Conservation (phyloP, 495 filamentous ascomycete species). For the Venustampulla echinocandica region DNA sequence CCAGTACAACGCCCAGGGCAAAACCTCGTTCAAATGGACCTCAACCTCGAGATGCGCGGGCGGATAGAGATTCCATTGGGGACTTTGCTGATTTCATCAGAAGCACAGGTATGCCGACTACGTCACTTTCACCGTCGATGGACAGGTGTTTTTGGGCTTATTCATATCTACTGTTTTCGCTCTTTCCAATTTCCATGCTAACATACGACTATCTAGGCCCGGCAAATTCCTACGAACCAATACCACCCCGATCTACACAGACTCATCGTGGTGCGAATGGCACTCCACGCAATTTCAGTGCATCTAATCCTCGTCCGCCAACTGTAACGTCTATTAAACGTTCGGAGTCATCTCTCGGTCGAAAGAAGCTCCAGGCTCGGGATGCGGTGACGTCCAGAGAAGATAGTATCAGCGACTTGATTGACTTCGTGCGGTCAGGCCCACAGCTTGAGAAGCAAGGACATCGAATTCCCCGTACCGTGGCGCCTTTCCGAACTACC, state of each 20-base stretch:
- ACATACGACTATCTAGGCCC: conserved; percentile 40
- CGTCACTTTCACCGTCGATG: background rate
- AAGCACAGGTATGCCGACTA: conserved; percentile 39
- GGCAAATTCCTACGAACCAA: conserved; percentile 20
- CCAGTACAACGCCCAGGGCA: conserved; percentile 17
- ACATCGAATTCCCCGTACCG: conserved; percentile 69
- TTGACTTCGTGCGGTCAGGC: conserved; percentile 88
- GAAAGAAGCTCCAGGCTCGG: conserved; percentile 58
- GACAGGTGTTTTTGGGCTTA: too few species aligned
- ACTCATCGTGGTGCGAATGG: conserved; percentile 15
- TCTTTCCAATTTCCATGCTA: background rate
- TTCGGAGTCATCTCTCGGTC: conserved; percentile 20
- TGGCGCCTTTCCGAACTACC: conserved; percentile 77
- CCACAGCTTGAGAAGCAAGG: conserved; percentile 45
- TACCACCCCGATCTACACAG: conserved; percentile 5
- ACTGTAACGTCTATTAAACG: conserved; percentile 6
- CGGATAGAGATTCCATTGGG: conserved; percentile 52
- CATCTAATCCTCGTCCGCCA: conserved; percentile 6
- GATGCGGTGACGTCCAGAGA: conserved; percentile 51
- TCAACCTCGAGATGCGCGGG: conserved; percentile 59
- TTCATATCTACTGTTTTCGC: too few species aligned
- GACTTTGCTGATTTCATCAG: conserved; percentile 85
- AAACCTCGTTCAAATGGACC: conserved; percentile 25
- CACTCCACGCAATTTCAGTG: conserved; percentile 14
- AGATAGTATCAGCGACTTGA: conserved; percentile 71